Conservation (phyloP, 2,329 filamentous ascomycete species). For the Cercospora sp. region DNA sequence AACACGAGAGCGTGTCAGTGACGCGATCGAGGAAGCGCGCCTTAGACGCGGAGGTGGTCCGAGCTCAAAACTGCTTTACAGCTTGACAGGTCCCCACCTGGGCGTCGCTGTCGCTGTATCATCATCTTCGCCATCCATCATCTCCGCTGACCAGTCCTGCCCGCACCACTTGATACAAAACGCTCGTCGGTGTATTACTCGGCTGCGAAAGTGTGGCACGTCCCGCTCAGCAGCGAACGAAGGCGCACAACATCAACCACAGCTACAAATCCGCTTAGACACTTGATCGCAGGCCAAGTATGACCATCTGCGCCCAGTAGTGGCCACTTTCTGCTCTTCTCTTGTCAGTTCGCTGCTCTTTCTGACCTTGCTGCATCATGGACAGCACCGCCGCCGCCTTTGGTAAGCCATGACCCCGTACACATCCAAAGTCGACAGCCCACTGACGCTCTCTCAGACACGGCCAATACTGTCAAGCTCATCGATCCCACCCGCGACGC, state of each 20-base stretch:
- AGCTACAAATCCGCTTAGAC: not conserved
- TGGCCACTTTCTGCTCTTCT: constrained; percentile 8
- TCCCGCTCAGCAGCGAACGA: constrained; percentile 5
- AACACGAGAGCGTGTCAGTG: constrained; percentile 9
- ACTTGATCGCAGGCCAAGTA: constrained; percentile 24
- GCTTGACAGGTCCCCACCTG: not conserved
- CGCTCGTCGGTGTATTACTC: not conserved
- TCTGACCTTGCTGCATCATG: constrained; percentile 26
- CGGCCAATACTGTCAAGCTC: constrained; percentile 78
- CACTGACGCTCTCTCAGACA: constrained; percentile 58
- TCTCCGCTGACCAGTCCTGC: not conserved
- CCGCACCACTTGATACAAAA: not conserved
- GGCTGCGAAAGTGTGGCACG: not conserved
- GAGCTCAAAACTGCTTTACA: constrained; percentile 1
- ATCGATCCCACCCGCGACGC: constrained; percentile 86
- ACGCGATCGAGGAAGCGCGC: constrained; percentile 4
- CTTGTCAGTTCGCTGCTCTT: constrained; percentile 6
- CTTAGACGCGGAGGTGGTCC: constrained; percentile 3
- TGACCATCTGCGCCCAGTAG: constrained; percentile 19
- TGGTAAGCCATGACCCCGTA: constrained; percentile 1
- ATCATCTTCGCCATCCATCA: not conserved
- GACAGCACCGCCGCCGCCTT: constrained; percentile 37
- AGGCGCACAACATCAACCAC: constrained; percentile 3
- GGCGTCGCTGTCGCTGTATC: not conserved
- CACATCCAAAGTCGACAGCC: not conserved